Evolutionary conservation across 345 rosid species (phyloP).

Genomic region (Psidium guajava): DNA sequence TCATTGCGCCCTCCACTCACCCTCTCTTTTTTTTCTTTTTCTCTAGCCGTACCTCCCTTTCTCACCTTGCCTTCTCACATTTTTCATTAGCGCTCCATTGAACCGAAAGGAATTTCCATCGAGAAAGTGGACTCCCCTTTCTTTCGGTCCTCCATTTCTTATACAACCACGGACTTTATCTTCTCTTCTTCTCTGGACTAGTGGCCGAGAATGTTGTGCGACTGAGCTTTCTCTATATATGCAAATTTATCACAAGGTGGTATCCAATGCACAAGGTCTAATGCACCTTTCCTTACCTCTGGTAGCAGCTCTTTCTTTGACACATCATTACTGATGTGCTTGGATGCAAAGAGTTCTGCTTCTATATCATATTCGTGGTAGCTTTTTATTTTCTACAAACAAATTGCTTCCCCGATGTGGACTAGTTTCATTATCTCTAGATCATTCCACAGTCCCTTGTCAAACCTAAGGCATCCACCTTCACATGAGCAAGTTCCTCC

Average conservation of each 20-base stretch:
- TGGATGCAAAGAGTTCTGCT: conserved; percentile 30
- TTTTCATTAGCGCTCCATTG: too few relatives aligned
- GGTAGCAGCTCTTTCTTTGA: conserved; percentile 17
- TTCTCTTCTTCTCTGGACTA: too few relatives aligned
- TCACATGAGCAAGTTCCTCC: conserved; percentile 88
- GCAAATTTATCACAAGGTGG: conserved; percentile 4
- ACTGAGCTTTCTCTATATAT: too few relatives aligned
- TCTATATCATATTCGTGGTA: conserved; percentile 43
- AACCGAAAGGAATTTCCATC: too few relatives aligned
- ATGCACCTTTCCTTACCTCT: conserved; percentile 14
- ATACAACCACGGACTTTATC: too few relatives aligned
- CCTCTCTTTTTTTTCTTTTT: too few relatives aligned
- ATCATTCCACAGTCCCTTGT: conserved; percentile 93
- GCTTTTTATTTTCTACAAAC: conserved; percentile 34
- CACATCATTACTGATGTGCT: conserved; percentile 25
- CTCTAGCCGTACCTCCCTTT: too few relatives aligned
- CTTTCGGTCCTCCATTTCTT: too few relatives aligned
- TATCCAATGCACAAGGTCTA: conserved; percentile 11
- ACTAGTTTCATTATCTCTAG: conserved; percentile 73
- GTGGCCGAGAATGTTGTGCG: too few relatives aligned
- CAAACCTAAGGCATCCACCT: conserved; percentile 77
- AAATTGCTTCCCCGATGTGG: conserved; percentile 44
- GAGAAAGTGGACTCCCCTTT: too few relatives aligned
- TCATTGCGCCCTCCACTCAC: too few relatives aligned
- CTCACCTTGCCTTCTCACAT: too few relatives aligned